Conservation (phyloP, 2,329 filamentous ascomycete genomes). For the Exophiala bonariae region DNA sequence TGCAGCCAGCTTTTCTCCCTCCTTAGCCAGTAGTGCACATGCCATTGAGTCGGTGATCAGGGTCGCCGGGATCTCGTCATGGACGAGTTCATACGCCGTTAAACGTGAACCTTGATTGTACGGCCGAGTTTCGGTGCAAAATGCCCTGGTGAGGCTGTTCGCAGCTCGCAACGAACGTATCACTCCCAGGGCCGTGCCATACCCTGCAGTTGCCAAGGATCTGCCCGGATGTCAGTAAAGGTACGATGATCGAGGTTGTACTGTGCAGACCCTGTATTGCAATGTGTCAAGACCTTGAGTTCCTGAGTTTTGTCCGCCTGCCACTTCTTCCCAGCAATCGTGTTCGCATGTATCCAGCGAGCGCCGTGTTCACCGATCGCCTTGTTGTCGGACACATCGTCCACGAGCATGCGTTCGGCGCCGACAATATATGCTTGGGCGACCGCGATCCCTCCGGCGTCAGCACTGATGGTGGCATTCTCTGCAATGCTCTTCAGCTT, state of each 20-base stretch:
- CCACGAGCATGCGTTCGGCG: conserved; percentile 81
- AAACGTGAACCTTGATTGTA: conserved; percentile 97
- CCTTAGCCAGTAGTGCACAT: conserved; percentile 69
- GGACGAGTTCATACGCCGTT: conserved; percentile 94
- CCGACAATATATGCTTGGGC: conserved; percentile 71
- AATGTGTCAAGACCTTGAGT: conserved; percentile 90
- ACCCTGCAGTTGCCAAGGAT: conserved; percentile 94
- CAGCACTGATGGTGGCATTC: conserved; percentile 34
- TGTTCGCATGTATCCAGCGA: conserved; percentile 72
- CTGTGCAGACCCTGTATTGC: conserved; percentile 78
- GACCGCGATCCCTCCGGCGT: conserved; percentile 50
- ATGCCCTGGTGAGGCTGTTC: conserved; percentile 73
- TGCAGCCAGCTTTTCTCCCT: conserved; percentile 69
- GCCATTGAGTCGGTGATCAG: conserved; percentile 97
- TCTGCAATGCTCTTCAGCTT: conserved; percentile 70
- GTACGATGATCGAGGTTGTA: not conserved
- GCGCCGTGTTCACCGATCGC: conserved; percentile 82
- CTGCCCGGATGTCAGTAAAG: conserved; percentile 40
- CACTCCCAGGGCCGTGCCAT: conserved; percentile 92
- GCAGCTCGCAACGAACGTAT: conserved; percentile 76
- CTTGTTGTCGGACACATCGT: conserved; percentile 85
- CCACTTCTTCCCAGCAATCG: conserved; percentile 48
- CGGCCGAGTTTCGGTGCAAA: conserved; percentile 93
- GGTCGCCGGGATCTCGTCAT: conserved; percentile 86
- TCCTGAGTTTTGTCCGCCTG: conserved; percentile 36